Percentiles rank a stretch among this genome's conserved stretches.
Conservation (phyloP, 306 rosid species). For the Luffa acutangula region DNA sequence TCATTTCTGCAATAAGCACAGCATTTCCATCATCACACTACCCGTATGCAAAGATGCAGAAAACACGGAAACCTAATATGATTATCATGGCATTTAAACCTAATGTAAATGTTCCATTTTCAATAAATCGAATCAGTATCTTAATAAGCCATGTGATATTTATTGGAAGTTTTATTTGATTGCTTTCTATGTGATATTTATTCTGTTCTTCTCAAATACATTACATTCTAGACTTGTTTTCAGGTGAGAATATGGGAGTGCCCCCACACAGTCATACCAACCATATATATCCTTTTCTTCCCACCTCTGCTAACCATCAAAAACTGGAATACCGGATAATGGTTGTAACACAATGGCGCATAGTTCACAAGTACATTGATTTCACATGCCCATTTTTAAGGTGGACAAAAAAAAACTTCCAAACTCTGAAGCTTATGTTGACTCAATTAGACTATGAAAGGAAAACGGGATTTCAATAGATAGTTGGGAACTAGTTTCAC, state of each 20-base stretch:
- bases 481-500: neutral
- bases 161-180: neutral
- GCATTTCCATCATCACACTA: conserved; percentile 9
- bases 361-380: too few species aligned
- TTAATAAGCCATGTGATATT: too few species aligned
- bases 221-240: neutral
- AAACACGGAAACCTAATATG: neutral
- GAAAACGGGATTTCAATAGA: too few species aligned
- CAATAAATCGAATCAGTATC: too few species aligned
- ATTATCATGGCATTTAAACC: neutral
- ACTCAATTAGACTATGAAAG: too few species aligned
- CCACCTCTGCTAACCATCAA: too few species aligned
- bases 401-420: too few species aligned
- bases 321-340: too few species aligned
- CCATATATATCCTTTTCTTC: neutral
- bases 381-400: too few species aligned
- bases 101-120: too few species aligned
- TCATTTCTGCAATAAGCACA: conserved; percentile 54
- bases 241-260: neutral
- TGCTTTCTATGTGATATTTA: neutral
- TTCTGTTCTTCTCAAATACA: neutral
- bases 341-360: too few species aligned
- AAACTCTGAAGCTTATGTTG: too few species aligned
- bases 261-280: neutral
- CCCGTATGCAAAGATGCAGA: conserved; percentile 1